Evolutionary conservation across 768 basidiomycete species (phyloP), one percentile per base, ranked within the genome.

Genomic region (Bullera alba): DNA sequence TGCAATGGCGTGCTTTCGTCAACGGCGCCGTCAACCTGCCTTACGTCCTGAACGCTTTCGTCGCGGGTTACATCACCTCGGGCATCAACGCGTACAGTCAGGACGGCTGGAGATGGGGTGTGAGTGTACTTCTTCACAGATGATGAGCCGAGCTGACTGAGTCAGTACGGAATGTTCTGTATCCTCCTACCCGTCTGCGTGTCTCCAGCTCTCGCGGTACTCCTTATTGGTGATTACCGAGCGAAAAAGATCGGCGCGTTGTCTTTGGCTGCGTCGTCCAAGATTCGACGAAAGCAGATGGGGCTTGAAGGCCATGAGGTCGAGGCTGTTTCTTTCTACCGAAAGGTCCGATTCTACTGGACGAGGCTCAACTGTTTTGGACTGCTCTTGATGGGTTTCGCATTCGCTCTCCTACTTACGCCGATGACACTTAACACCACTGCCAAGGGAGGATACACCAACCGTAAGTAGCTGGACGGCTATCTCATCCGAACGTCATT

Each of bases 1-100:
- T 71, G 10, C 58, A 69, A 48, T 73, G 61, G 58, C 50, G 69
- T 43, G 63, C 60, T 3, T 48, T 73, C 30, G 58, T 53, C 4
- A 51, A 53, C 36, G 67, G 60, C 8, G 26, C 59, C 4, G 38
- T 63, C 15, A 52, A 56, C 2, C 44, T 55, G 14, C 65, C 65
- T 0, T 69, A 60, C 46, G 50, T 71, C 41, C 30, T 58, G 5
- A 58, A 47, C 46, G 58, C 53, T 25, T 63, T 63, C 36, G 50
- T 67, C 35, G 55, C 57, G 5, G 56, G 57, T 29, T 36, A 54
- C 29, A 69, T 69, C 25, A 39, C 51, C 17, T 28, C 28, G 17
- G 50, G 45, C 14, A 55, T 61, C 42, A 38, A 54, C 10, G 50
- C 52, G 5, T 34, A 53, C 22, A 46, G 34, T 21, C 42, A 37